Evolutionary conservation across 164 flowering plant genomes (phyloP), one percentile per base, ranked within the genome.

Genomic region (Tinospora cordifolia): DNA sequence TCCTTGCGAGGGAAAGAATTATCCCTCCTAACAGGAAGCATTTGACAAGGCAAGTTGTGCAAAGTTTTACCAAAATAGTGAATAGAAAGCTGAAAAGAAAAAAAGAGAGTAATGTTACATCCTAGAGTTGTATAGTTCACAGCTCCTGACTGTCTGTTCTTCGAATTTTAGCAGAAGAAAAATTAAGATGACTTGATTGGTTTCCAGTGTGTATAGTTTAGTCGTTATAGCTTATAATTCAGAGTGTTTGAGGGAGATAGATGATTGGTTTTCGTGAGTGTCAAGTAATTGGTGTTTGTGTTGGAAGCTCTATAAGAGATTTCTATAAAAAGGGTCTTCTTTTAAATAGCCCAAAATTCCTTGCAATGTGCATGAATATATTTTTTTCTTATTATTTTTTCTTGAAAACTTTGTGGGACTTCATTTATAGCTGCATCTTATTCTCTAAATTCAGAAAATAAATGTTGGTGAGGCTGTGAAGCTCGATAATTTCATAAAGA

Each of bases 151-250:
- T 67, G 67, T 77, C 81, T 79, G 83, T 81, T 89, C 90, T 87
- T 85, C 90, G 78, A 78, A 57, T 83, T 89, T 89, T 86, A 79
- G 84, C 76, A 79, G 88, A 84, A 86, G 88, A 86, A 79, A 79
- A 87, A 84, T 83, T 86, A 84, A 79, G 79, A 71, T 83, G 71
- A 72, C 70, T 15, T 49, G 75, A 68, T 72, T 34, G 82, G 22
- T 62, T 30, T 24, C 60, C 44, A 69, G 68, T 62, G 58, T 71
- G 76, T 77, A 72, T 65, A 54, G 60, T 59, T 65, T 30, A 74
- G 75, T 72, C 77, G 51, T 69, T 30, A 60, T 57, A 49, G 67
- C 49, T 30, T 30, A 65, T 74, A 41, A 69, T 65, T 69, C 39
- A 44, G 49, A 49, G 4, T 62, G 71, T 30, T 60, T 68, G 69